These are phyloP conservation scores for Cinchona pubescens DNA, from an alignment of 257 asterid species.

Conservation along the genomic window DNA sequence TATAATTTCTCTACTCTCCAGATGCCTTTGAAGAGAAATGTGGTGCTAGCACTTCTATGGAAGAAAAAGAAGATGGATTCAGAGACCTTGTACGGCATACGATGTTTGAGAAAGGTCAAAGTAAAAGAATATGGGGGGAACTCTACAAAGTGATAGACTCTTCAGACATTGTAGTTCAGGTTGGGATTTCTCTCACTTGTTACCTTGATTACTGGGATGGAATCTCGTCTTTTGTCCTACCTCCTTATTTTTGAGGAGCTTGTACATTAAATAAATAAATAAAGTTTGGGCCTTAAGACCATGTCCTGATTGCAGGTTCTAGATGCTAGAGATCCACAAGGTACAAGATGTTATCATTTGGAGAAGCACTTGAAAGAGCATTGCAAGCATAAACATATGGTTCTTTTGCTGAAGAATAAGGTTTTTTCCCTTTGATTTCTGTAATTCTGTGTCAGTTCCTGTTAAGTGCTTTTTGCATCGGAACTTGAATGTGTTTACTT, in stretches of 20 bases:
- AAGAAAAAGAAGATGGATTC: constrained; percentile 74
- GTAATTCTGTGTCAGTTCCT: neutral
- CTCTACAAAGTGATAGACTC: constrained; percentile 98
- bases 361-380: constrained; percentile 90
- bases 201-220: neutral
- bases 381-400: constrained; percentile 92
- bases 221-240: neutral
- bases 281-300: neutral
- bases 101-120: constrained; percentile 96
- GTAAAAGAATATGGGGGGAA: constrained; percentile 99
- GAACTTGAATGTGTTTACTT: neutral
- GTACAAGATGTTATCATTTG: constrained; percentile 95
- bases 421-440: constrained; percentile 25
- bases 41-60: constrained; percentile 55
- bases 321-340: constrained; percentile 97
- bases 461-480: neutral
- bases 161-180: constrained; percentile 96
- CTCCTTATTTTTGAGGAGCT: neutral
- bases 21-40: constrained; percentile 79
- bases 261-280: neutral
- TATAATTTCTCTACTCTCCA: constrained; percentile 24
- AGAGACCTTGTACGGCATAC: constrained; percentile 87
- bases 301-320: constrained; percentile 54
- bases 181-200: constrained; percentile 10
- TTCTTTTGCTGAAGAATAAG: constrained; percentile 84